phyloP scores from a whole-genome alignment of 306 rosid genomes.

The Alnus rubra region DNA sequence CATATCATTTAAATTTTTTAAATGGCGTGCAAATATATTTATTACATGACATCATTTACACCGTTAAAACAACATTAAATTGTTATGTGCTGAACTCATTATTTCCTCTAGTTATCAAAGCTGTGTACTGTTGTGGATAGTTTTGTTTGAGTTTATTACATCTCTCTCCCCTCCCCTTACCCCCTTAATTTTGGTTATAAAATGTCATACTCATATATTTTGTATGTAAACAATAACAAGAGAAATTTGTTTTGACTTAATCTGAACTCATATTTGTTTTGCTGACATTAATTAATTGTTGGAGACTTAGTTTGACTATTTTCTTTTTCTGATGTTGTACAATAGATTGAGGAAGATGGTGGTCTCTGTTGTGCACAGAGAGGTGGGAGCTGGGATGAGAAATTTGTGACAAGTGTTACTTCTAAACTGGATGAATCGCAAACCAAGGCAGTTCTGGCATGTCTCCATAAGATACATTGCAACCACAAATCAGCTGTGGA shows the following conservation, averaged over 20 bases:
- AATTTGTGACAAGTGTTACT: conserved; percentile 11
- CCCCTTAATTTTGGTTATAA: no score
- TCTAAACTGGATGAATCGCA: conserved; percentile 58
- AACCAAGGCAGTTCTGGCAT: conserved; percentile 44
- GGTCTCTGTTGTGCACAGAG: conserved; percentile 15
- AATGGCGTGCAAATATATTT: no score
- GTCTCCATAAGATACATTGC: conserved; percentile 42
- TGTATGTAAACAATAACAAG: no score
- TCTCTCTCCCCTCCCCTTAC: no score
- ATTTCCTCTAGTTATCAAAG: no score
- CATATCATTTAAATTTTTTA: no score
- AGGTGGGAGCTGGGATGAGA: conserved; percentile 8
- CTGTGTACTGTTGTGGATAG: no score
- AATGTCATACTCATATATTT: no score
- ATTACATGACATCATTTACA: no score
- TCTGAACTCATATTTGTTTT: neutral
- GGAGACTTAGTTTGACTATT: conserved; percentile 1
- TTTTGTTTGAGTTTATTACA: no score
- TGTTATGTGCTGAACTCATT: no score
- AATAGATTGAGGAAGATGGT: conserved; percentile 43
- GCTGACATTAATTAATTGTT: neutral
- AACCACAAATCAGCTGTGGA: conserved; percentile 40
- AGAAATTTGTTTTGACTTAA: neutral
- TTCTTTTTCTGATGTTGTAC: neutral
- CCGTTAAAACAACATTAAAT: no score